A percentile compares a stretch with the other conserved stretches of the same genome.
phyloP scores from a whole-genome alignment of 495 filamentous ascomycete genomes.

The Cladorrhinum samala region DNA sequence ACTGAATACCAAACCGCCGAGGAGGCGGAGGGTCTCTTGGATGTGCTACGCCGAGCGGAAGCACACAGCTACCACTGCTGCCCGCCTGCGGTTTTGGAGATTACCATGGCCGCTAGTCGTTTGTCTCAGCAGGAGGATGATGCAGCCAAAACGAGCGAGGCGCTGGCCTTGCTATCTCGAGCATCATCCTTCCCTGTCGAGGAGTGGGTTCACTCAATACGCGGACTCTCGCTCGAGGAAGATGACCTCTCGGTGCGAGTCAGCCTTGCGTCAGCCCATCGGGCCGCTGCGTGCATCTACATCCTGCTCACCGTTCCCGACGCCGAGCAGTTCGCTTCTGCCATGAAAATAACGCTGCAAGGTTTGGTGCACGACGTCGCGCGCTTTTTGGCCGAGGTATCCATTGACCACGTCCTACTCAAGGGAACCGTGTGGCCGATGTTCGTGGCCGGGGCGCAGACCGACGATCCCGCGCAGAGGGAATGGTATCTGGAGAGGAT shows the following conservation, averaged over 20 bases:
- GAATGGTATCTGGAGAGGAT: slow-evolving; percentile 35
- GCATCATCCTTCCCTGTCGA: slow-evolving; percentile 28
- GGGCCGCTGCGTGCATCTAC: slow-evolving; percentile 40
- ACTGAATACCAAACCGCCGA: slow-evolving; percentile 4
- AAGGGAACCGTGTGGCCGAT: slow-evolving; percentile 56
- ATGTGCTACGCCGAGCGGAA: slow-evolving; percentile 36
- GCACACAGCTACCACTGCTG: slow-evolving; percentile 43
- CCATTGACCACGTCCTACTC: slow-evolving; percentile 40
- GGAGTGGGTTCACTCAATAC: slow-evolving; percentile 33
- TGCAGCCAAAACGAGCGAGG: slow-evolving; percentile 15
- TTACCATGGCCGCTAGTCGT: slow-evolving; percentile 30
- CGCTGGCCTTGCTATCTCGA: slow-evolving; percentile 25
- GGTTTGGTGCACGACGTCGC: slow-evolving; percentile 40
- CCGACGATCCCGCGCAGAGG: slow-evolving; percentile 25
- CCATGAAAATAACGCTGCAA: slow-evolving; percentile 11
- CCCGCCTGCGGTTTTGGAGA: slow-evolving; percentile 34
- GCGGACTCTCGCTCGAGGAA: slow-evolving; percentile 19
- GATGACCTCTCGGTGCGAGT: slow-evolving; percentile 34
- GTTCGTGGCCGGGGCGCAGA: slow-evolving; percentile 50
- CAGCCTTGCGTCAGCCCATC: slow-evolving; percentile 38
- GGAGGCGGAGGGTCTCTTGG: slow-evolving; percentile 24
- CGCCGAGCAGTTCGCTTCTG: slow-evolving; percentile 14
- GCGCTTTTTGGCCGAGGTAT: slow-evolving; percentile 36
- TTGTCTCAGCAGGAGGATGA: slow-evolving; percentile 10
- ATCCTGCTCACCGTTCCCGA: slow-evolving; percentile 27